Evolutionary conservation across 23 red algal species (phyloP).

Genomic region (Gracilaria caudata): DNA sequence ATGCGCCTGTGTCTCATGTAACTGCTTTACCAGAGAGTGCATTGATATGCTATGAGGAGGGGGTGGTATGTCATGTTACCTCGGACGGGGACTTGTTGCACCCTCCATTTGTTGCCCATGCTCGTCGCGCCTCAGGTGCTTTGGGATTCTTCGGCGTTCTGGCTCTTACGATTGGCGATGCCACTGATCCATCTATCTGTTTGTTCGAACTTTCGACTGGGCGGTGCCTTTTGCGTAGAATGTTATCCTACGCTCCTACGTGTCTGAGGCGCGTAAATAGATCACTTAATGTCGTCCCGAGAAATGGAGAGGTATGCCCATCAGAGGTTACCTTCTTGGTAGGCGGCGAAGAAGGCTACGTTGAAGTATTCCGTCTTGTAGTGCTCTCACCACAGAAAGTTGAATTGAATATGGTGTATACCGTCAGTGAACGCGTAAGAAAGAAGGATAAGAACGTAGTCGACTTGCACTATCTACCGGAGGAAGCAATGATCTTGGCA

Average conservation of each 20-base stretch:
- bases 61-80: not conserved
- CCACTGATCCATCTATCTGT: constrained; percentile 38
- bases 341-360: constrained; percentile 45
- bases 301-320: constrained; percentile 43
- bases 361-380: constrained; percentile 50
- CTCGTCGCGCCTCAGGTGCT: constrained; percentile 10
- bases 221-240: constrained; percentile 41
- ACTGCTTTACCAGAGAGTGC: not conserved
- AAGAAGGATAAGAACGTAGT: constrained; percentile 41
- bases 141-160: constrained; percentile 36
- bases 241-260: constrained; percentile 38
- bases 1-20: not conserved
- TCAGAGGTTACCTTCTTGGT: constrained; percentile 53
- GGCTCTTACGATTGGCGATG: constrained; percentile 42
- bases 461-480: constrained; percentile 32
- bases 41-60: constrained; percentile 11
- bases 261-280: constrained; percentile 18
- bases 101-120: constrained; percentile 37
- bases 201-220: constrained; percentile 39
- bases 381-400: constrained; percentile 41
- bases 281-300: not conserved
- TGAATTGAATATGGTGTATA: constrained; percentile 38
- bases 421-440: constrained; percentile 39
- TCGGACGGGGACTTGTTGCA: not conserved
- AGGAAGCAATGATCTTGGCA: constrained; percentile 20